A percentile compares a stretch with the other conserved stretches of the same genome.
phyloP scores from a whole-genome alignment of 306 rosid species.

The Alnus glutinosa region DNA sequence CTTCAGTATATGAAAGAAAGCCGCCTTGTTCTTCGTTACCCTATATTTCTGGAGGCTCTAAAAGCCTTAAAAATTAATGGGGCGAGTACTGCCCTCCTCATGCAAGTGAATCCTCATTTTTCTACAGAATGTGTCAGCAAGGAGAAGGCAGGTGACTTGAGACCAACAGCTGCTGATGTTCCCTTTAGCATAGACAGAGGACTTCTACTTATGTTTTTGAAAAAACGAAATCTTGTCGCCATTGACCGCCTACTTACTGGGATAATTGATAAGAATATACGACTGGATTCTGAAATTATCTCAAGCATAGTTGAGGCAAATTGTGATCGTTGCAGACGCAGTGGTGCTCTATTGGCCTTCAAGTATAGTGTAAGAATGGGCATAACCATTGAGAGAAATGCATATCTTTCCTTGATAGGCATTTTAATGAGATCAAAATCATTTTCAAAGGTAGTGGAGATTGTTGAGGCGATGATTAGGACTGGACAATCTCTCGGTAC shows the following conservation, averaged over 20 bases:
- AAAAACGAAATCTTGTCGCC: slow-evolving; percentile 53
- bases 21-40: slow-evolving; percentile 64
- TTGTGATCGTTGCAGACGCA: slow-evolving; percentile 46
- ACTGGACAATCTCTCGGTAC: slow-evolving; percentile 70
- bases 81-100: slow-evolving; percentile 57
- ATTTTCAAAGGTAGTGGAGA: slow-evolving; percentile 45
- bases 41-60: slow-evolving; percentile 59
- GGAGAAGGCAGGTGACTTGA: slow-evolving; percentile 34
- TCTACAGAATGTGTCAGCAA: slow-evolving; percentile 27
- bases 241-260: slow-evolving; percentile 55
- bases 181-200: slow-evolving; percentile 39
- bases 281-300: slow-evolving; percentile 42
- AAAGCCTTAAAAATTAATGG: slow-evolving; percentile 55
- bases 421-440: slow-evolving; percentile 51
- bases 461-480: slow-evolving; percentile 56
- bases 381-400: slow-evolving; percentile 46
- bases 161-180: slow-evolving; percentile 23
- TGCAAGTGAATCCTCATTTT: slow-evolving; percentile 75
- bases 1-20: slow-evolving; percentile 74
- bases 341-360: slow-evolving; percentile 67
- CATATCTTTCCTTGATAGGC: slow-evolving; percentile 64
- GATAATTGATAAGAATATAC: slow-evolving; percentile 46
- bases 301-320: slow-evolving; percentile 63
- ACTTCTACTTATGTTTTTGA: slow-evolving; percentile 55
- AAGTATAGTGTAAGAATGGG: slow-evolving; percentile 51